Base-by-base conservation (phyloP, 805 yeast species). In the Metschnikowia borealis region DNA sequence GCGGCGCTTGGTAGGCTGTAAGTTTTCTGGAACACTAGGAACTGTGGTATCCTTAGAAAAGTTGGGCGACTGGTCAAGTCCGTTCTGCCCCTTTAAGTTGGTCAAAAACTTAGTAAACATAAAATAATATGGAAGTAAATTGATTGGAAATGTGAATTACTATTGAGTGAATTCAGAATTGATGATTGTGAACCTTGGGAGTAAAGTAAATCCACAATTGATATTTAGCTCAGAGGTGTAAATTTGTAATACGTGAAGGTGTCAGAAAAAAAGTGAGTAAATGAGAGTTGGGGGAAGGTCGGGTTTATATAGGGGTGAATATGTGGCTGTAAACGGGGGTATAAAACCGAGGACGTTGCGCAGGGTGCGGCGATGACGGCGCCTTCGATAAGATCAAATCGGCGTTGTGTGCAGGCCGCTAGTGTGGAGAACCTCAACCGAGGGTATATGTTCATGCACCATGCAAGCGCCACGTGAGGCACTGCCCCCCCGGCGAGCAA, bases 61-160 rank as follows among this genome's bases (percentile, higher is more conserved):
- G 23, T 46, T 35, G 21, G 51, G n/a, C 17, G 43, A 35, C 13
- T 52, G 29, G 45, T 43, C 44, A 21, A 18, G 13, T 7, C 21
- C 21, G 29, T 44, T 43, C 18, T 54, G 55, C 4, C 47, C 42
- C 36, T 54, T 56, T 44, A 51, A 54, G 33, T 50, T 52, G 50
- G 48, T 48, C 40, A 56, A 49, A 38, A 54, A 54, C 36, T 56
- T 54, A 15, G 59, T 42, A 50, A 56, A 54, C 59, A 55, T 55
- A 20, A 6, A 7, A 10, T 8, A 8, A 5, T 14, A 26, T 8
- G 29, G 29, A 6, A 13, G 20, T n/a, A 7, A 38, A 7, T 13
- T 3, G 11, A 6, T 1, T 13, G 14, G 40, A 38, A 34, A 11
- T 26, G 11, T 3, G 11, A 26, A 26, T 26, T 26, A 26, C 11